Conservation (phyloP, 202 grass and related monocot species). For the Panicum hallii region DNA sequence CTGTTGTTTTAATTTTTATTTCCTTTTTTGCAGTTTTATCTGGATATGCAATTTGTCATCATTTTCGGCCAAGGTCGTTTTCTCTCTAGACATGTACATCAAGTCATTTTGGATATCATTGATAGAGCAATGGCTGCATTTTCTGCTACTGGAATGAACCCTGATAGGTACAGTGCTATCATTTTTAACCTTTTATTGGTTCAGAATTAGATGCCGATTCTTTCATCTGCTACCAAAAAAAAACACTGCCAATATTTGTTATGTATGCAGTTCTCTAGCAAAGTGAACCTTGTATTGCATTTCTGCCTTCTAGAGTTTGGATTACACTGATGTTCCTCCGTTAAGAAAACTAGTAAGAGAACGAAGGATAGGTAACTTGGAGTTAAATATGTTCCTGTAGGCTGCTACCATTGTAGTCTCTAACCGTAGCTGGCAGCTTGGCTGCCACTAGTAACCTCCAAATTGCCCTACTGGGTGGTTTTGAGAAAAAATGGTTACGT, state of each 20-base stretch:
- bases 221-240: neutral
- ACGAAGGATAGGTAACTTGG: conserved; percentile 9
- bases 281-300: neutral
- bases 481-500: neutral
- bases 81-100: conserved; percentile 94
- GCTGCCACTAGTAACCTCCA: neutral
- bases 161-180: conserved; percentile 69
- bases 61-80: conserved; percentile 93
- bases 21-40: conserved; percentile 74
- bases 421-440: neutral
- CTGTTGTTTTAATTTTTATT: conserved; percentile 27
- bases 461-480: neutral
- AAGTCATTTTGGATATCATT: conserved; percentile 90
- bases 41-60: conserved; percentile 99
- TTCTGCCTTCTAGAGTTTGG: neutral
- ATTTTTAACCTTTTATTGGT: conserved; percentile 24
- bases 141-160: conserved; percentile 92
- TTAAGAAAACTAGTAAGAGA: conserved; percentile 8
- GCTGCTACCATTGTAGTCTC: neutral
- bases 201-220: conserved; percentile 7
- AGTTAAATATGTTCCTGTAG: conserved; percentile 2
- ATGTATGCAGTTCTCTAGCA: conserved; percentile 7
- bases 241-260: neutral
- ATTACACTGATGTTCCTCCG: neutral
- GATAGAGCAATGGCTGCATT: conserved; percentile 97